Evolutionary conservation across 331 rosid genomes (phyloP), one percentile per base, ranked within the genome.

Genomic region (Prunus yedoensis): DNA sequence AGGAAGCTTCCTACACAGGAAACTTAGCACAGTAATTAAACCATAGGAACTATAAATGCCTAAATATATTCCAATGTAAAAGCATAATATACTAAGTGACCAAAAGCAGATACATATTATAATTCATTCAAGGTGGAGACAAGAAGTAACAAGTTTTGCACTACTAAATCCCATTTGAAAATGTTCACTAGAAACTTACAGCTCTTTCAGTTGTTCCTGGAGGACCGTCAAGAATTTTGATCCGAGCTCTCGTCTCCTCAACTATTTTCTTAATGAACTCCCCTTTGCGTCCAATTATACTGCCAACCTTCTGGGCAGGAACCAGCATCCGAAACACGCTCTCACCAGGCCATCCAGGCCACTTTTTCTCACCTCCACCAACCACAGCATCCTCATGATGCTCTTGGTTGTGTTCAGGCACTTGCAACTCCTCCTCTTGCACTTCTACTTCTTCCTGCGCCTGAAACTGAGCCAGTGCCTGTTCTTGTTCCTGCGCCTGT

Each of bases 321-420:
- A 95, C 99, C 79, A 95, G 74, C 99, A 95, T 92, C 66, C 99
- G 86, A 62, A 92, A 95, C 81, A 95, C 98, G 70, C 91, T 92
- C 87, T 95, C 99, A 7, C 98, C 99, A 0, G 99, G 99, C 99
- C 98, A 95, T 70, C 99, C 99, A 0, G 97, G 99, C 99, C 99
- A 95, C 79, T 88, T 95, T 86, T 92, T 95, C 85, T 95, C 99
- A 7, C 82, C 87, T 71, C 79, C 87, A 45, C 67, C 86, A 41
- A 30, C 28, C 20, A 67, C 80, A 52, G 83, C 20, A 76, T 79
- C 96, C 66, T 91, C 89, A 20, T 70, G 60, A 2, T 1, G 56
- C 56, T 77, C 85, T 43, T 78, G 59, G 73, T 60, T 80, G 70
- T 80, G 70, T 61, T 83, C 87, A 1, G 27, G 59, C 16, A 68